These are phyloP conservation scores for Barnettozyma wickerhamii DNA, from an alignment of 805 yeast genomes.

Conservation along the genomic window DNA sequence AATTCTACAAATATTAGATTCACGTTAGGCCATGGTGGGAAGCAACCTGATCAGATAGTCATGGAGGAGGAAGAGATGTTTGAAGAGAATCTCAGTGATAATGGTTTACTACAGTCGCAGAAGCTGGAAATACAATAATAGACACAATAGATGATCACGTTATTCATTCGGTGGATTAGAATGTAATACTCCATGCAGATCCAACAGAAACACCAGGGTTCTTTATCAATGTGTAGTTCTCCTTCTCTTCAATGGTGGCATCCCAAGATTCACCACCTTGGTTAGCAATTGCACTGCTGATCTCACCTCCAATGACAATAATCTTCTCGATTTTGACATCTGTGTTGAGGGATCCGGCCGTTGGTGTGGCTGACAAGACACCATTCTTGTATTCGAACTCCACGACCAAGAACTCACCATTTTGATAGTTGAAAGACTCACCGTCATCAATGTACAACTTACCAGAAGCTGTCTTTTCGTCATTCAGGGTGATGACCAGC, in stretches of 20 bases:
- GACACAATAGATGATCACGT: neutral
- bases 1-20: conserved; percentile 21
- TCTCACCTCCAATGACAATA: conserved; percentile 38
- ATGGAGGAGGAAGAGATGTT: conserved; percentile 6
- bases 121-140: neutral
- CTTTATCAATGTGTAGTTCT: conserved; percentile 32
- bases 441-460: conserved; percentile 82
- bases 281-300: conserved; percentile 23
- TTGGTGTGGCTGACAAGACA: conserved; percentile 27
- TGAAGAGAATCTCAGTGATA: conserved; percentile 10
- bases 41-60: conserved; percentile 6
- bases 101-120: conserved; percentile 3
- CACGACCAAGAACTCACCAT: conserved; percentile 46
- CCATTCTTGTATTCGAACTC: conserved; percentile 36
- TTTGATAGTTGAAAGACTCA: conserved; percentile 52
- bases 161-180: conserved; percentile 19
- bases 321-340: conserved; percentile 47
- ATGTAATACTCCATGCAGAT: conserved; percentile 43
- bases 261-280: conserved; percentile 38
- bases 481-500: conserved; percentile 54
- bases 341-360: conserved; percentile 25
- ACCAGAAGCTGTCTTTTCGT: conserved; percentile 49
- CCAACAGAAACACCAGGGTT: conserved; percentile 48
- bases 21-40: conserved; percentile 9
- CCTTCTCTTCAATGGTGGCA: conserved; percentile 25